Conservation (phyloP, 225 moss, liverwort and hornwort species). For the Marchantia paleacea region DNA sequence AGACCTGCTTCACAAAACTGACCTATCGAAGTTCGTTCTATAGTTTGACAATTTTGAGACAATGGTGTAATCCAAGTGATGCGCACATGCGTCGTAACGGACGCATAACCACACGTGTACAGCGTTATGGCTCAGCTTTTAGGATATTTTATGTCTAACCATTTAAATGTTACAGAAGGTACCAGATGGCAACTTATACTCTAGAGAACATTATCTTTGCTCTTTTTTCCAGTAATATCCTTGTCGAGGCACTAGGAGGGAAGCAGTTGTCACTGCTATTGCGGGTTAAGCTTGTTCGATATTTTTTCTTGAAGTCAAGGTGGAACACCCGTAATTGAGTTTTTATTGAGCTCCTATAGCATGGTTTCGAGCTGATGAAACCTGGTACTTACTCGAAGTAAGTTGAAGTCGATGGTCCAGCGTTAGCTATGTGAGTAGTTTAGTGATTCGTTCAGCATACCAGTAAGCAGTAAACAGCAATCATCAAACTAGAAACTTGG, state of each 20-base stretch:
- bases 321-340: neutral
- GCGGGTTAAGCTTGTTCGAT: neutral
- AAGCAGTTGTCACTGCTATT: neutral
- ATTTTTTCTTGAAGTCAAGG: neutral
- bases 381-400: neutral
- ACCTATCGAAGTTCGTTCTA: conserved; percentile 82
- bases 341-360: neutral
- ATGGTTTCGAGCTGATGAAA: neutral
- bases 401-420: neutral
- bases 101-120: conserved; percentile 10
- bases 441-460: neutral
- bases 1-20: conserved; percentile 74
- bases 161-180: neutral
- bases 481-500: neutral
- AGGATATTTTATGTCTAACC: neutral
- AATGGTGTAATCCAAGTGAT: neutral
- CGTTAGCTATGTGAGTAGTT: neutral
- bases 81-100: conserved; percentile 6
- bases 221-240: neutral
- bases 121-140: conserved; percentile 3
- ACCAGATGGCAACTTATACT: neutral
- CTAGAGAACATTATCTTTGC: neutral
- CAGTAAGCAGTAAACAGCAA: neutral
- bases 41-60: conserved; percentile 23
- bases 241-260: neutral